A percentile compares a stretch with the other conserved stretches of the same genome.
Evolutionary conservation across 2,329 filamentous ascomycete species (phyloP).

Genomic region (Paradendryphiella salina): DNA sequence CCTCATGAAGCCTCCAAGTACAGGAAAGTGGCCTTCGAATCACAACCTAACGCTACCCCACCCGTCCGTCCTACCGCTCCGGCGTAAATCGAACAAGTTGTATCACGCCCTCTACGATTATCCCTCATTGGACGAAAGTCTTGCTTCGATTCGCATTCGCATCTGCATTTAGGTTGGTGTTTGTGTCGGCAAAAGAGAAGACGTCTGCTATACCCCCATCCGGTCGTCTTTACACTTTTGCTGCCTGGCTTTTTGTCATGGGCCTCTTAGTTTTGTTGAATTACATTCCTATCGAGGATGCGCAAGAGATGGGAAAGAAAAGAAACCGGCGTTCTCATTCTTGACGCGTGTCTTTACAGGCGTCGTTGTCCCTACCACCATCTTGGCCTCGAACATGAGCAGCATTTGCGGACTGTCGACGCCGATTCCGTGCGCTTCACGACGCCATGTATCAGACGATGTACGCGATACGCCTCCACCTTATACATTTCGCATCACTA

Average conservation of each 20-base stretch:
- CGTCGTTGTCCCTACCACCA: neutral
- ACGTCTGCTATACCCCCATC: constrained; percentile 28
- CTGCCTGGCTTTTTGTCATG: neutral
- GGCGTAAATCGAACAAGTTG: constrained; percentile 8
- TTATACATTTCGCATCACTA: constrained; percentile 6
- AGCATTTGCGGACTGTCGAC: constrained; percentile 1
- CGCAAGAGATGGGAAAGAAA: constrained; percentile 9
- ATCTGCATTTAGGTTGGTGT: constrained; percentile 28
- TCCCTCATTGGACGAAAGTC: constrained; percentile 7
- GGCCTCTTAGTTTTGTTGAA: constrained; percentile 1
- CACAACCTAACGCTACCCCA: constrained; percentile 13
- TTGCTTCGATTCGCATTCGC: constrained; percentile 14
- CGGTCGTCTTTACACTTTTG: constrained; percentile 11
- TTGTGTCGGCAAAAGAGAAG: constrained; percentile 20
- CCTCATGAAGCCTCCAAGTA: constrained; percentile 20
- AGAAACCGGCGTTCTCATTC: constrained; percentile 14
- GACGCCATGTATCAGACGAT: constrained; percentile 15
- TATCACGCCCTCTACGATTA: constrained; percentile 4
- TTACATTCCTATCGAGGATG: constrained; percentile 1
- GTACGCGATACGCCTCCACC: constrained; percentile 11
- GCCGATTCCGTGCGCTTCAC: constrained; percentile 5
- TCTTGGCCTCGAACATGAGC: constrained; percentile 3
- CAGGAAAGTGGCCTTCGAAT: constrained; percentile 18
- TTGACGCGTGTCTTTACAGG: constrained; percentile 1
- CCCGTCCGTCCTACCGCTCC: constrained; percentile 19